Conservation (phyloP, 1,139 yeast species). For the Kurtzmaniella quercitrusa region DNA sequence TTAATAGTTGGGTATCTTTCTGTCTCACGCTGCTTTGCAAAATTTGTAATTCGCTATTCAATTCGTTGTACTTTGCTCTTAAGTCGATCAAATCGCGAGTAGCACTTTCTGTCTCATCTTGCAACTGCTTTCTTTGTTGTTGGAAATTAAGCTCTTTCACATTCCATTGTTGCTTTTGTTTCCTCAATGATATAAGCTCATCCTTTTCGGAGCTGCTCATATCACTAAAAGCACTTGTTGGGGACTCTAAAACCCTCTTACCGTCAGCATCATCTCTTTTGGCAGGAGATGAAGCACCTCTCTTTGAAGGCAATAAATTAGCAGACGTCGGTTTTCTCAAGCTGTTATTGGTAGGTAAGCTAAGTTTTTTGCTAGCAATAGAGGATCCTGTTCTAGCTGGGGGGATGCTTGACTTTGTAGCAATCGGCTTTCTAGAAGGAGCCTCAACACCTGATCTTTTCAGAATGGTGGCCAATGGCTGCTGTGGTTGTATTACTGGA, state of each 20-base stretch:
- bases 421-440: slow-evolving; percentile 12
- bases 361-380: slow-evolving; percentile 6
- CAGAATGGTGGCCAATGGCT: slow-evolving; percentile 10
- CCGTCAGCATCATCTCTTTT: slow-evolving; percentile 33
- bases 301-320: slow-evolving; percentile 53
- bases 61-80: slow-evolving; percentile 22
- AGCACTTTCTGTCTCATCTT: slow-evolving; percentile 28
- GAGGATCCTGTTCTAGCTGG: slow-evolving; percentile 1
- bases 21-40: slow-evolving; percentile 50
- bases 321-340: slow-evolving; percentile 10
- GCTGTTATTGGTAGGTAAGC: slow-evolving; percentile 7
- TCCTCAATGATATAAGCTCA: slow-evolving; percentile 49
- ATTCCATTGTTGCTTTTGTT: slow-evolving; percentile 7
- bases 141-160: slow-evolving; percentile 39
- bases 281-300: slow-evolving; percentile 65
- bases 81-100: slow-evolving; percentile 5
- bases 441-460: slow-evolving; percentile 1
- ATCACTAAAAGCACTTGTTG: slow-evolving; percentile 11
- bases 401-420: slow-evolving; percentile 10
- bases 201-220: slow-evolving; percentile 27
- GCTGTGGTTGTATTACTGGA: slow-evolving; percentile 9
- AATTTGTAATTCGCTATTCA: slow-evolving; percentile 46
- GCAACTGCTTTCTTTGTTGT: slow-evolving; percentile 36
- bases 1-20: slow-evolving; percentile 60
- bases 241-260: slow-evolving; percentile 35